phyloP scores from a whole-genome alignment of 345 rosid species.

The Lenwebbia sp. region DNA sequence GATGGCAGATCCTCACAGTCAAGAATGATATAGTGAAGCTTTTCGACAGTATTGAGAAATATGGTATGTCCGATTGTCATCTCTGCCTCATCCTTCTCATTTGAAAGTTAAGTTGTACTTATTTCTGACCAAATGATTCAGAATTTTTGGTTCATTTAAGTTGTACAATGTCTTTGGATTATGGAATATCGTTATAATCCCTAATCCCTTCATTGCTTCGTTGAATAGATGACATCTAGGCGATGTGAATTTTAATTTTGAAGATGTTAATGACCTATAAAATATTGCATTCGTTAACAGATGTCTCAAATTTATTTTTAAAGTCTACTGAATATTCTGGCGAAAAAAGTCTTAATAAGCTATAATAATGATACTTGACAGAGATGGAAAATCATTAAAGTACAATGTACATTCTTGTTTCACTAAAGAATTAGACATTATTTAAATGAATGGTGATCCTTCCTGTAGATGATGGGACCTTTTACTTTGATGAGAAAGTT shows the following conservation, averaged over 20 bases:
- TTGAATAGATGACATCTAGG: background rate
- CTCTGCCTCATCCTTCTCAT: background rate
- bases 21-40: conserved; percentile 72
- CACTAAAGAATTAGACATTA: background rate
- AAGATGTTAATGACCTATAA: background rate
- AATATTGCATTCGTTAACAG: background rate
- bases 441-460: conserved; percentile 3
- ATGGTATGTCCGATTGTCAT: conserved; percentile 35
- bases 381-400: background rate
- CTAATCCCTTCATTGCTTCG: background rate
- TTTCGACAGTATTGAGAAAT: conserved; percentile 72
- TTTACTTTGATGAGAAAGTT: conserved; percentile 70
- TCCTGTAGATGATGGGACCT: conserved; percentile 69
- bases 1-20: conserved; percentile 50
- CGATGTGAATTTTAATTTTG: background rate
- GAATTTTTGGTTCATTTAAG: background rate
- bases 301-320: background rate
- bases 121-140: background rate
- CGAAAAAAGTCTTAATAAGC: background rate
- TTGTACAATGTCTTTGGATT: background rate
- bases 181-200: background rate
- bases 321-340: background rate
- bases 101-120: background rate
- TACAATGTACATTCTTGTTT: background rate
- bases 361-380: background rate